Base-by-base conservation (phyloP, 768 basidiomycete genomes). In the Naganishia antarctica region DNA sequence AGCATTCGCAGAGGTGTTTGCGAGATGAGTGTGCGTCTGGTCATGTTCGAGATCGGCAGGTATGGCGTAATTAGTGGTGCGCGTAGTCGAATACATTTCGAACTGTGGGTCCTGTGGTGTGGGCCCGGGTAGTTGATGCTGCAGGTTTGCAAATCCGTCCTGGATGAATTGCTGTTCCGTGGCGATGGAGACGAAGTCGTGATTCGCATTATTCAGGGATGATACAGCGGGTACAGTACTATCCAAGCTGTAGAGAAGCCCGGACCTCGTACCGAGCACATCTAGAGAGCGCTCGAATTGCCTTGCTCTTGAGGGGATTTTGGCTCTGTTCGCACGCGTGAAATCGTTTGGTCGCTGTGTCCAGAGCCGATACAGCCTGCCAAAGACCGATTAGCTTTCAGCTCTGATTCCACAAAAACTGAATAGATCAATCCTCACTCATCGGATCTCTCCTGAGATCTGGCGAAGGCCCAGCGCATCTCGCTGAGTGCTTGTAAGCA, bases 401-500 rank as follows among this genome's bases (percentile, higher is more conserved):
- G 48, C 16, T 49, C 26, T 28, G 26, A n/a, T n/a, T n/a, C 29
- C 37, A 3, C 1, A 13, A 26, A 8, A 2, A 37, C 15, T 15
- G 34, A 18, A n/a, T 45, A 31, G 25, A 34, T 15, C n/a, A 34
- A n/a, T 9, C 70, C 72, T 68, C 53, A 73, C 71, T 73, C 70
- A 26, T 69, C 67, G 1, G 73, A 73, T 31, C 77, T 63, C 70
- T 90, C 89, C 65, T 87, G 85, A 63, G 83, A 85, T 72, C 85
- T 86, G 6, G 86, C 86, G 74, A 76, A 79, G 4, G 71, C 74
- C 91, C 91, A 96, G 12, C 85, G 83, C 83, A 92, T 88, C 72
- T 88, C 85, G 3, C 83, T 76, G n/a, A 94, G 81, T 9, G 90
- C 90, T 5, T 82, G 80, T 4, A 92, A 79, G 71, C 89, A 93